Conservation (phyloP, 2,329 filamentous ascomycete genomes). For the Orbilia ellipsospora region DNA sequence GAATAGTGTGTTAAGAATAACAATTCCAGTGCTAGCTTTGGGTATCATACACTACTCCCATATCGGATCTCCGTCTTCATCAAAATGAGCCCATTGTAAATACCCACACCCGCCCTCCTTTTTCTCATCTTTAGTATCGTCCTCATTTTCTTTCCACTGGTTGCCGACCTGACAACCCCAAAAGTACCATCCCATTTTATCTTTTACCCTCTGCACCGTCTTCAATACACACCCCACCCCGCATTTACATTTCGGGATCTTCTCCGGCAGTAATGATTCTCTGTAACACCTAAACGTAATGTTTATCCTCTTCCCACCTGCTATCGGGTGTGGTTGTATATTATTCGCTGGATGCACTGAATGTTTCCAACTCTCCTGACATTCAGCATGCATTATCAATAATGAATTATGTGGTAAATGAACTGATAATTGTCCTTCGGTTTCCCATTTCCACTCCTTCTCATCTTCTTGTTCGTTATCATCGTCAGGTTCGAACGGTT, state of each 20-base stretch:
- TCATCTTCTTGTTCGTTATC: not conserved
- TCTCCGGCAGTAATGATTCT: conserved; percentile 77
- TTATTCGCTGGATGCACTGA: conserved; percentile 76
- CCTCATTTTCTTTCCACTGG: conserved; percentile 70
- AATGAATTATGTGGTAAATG: conserved; percentile 95
- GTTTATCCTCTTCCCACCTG: conserved; percentile 85
- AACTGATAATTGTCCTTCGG: conserved; percentile 87
- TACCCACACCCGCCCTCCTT: conserved; percentile 73
- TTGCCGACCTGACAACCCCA: conserved; percentile 90
- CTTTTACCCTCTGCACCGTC: conserved; percentile 71
- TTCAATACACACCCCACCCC: conserved; percentile 70
- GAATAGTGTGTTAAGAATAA: not conserved
- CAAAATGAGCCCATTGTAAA: conserved; percentile 87
- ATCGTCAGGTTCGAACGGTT: conserved; percentile 20
- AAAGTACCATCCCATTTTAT: conserved; percentile 81
- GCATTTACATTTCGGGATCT: conserved; percentile 83
- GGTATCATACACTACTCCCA: conserved; percentile 64
- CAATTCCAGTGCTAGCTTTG: no score
- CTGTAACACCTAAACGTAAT: conserved; percentile 93
- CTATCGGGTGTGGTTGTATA: conserved; percentile 85
- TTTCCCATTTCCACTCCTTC: conserved; percentile 59
- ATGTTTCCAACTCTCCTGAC: conserved; percentile 98
- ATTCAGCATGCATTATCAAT: conserved; percentile 95
- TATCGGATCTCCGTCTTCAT: conserved; percentile 83
- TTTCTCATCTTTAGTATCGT: conserved; percentile 55